These are phyloP conservation scores for Flaveria ramosissima DNA, from an alignment of 129 eudicot species.

Conservation along the genomic window DNA sequence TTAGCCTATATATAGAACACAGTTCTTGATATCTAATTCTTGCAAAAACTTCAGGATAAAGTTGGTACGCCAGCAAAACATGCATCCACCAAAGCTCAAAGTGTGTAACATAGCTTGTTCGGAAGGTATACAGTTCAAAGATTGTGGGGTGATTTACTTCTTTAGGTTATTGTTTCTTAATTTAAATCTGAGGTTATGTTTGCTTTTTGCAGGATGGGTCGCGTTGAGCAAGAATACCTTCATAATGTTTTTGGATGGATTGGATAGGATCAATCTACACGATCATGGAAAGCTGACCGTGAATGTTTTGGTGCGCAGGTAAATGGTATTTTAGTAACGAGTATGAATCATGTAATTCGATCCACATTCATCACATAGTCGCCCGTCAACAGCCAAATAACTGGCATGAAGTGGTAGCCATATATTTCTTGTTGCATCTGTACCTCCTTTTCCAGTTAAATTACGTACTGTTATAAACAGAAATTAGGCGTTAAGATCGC, in stretches of 20 bases:
- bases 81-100: constrained; percentile 38
- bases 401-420: neutral
- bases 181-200: neutral
- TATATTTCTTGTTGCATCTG: constrained; percentile 23
- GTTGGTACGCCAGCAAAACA: constrained; percentile 34
- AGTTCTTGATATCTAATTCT: neutral
- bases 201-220: constrained; percentile 14
- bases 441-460: neutral
- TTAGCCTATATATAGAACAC: neutral
- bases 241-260: constrained; percentile 13
- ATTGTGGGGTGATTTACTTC: neutral
- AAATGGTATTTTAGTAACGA: neutral
- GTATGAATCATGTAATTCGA: constrained; percentile 23
- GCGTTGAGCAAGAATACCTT: too few species aligned
- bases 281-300: neutral
- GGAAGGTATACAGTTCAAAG: constrained; percentile 30
- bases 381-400: too few species aligned
- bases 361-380: constrained; percentile 5
- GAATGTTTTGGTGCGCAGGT: neutral
- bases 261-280: neutral
- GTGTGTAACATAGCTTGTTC: constrained; percentile 36
- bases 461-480: neutral
- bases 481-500: neutral
- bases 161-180: neutral
- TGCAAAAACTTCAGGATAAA: constrained; percentile 31